Base-by-base conservation (phyloP, 2,329 filamentous ascomycete species). In the Nemania sp. region DNA sequence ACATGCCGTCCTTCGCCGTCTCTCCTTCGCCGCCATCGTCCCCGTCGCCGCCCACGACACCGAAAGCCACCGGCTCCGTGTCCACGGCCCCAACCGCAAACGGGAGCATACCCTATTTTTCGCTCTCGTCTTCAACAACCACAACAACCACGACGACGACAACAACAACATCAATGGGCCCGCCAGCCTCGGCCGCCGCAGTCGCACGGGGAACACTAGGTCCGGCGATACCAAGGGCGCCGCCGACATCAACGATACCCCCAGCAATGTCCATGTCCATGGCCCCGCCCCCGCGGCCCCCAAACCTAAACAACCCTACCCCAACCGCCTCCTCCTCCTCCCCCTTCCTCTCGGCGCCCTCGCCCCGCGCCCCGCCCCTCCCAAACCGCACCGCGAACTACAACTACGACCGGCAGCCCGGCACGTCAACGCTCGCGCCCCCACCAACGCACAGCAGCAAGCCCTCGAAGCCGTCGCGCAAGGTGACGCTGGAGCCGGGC, bases 401-500 rank as follows among this genome's bases (percentile, higher is more conserved):
- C 65, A 50, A 60, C 17, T 62, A 66, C 65, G 66, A 65, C 42
- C 75, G 64, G 10, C 69, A 63, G 47, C 72, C 60, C 1, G 73
- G 71, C 21, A 68, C 73, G 7, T 76, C 77, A 0, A 74, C 77
- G 1, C 80, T 87, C 48, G 80, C 81, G 0, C 85, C 82, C 0
- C 85, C 86, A 0, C 83, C 85, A 0, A 81, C 83, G 13, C 83
- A 82, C 71, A 77, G 75, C 34, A 72, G 77, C 43, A 81, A 80
- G 59, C 83, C 85, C 1, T 64, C 76, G 21, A 87, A 86, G 70
- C 82, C 83, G 4, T 84, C 81, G 11, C 85, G 83, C 74, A 90
- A 94, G 71, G 90, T 97, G 4, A 81, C 89, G 9, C 85, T 99
- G 4, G 84, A 87, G n/a, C 95, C 95, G 0, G 94, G 95, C 34